Evolutionary conservation across 2,329 filamentous ascomycete genomes (phyloP), one percentile per base, ranked within the genome.

Genomic region (Colletotrichum caudatum): DNA sequence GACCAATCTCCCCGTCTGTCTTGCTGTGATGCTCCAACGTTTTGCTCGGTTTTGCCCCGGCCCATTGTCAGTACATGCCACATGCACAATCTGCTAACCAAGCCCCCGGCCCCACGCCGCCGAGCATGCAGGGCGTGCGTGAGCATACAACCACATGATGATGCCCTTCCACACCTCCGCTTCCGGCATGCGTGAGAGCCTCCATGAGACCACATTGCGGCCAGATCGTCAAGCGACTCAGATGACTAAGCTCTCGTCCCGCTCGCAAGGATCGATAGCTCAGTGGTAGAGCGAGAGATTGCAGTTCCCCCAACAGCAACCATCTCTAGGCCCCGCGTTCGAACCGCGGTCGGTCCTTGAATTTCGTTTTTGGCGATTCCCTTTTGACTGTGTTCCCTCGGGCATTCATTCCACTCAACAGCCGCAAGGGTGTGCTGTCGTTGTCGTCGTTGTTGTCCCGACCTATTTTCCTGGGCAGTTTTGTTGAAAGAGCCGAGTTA

Each of bases 221-320:
- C 3, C 0, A 0, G 1, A 1, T 7, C 1, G 16, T 18, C 48
- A 68, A 54, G n/a, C 56, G 29, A 44, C 41, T 11, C 14, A 9
- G 59, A 69, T 71, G 69, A 71, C 69, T 71, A 60, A 71, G 39
- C 46, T 3, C 1, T 8, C 8, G 18, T 29, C 14, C 16, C 26
- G 14, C 48, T 29, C 14, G n/a, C 46, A 37, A 62, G 69, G 69
- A 71, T 71, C 69, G 69, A 71, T 71, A 71, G 69, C 69, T 71
- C 69, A 71, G 65, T 71, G 69, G 69, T 71, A 71, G 69, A 71
- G 69, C 69, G 69, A 71, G 69, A 71, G 69, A 71, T 71, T 71
- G 69, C 69, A 71, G 69, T 48, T 48, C 39, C 59, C 18, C 18
- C 23, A 18, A 23, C 39, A 64, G 69, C 64, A 68, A 44, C 58